phyloP scores from a whole-genome alignment of 2,329 filamentous ascomycete species.

The Penicillium sp. region DNA sequence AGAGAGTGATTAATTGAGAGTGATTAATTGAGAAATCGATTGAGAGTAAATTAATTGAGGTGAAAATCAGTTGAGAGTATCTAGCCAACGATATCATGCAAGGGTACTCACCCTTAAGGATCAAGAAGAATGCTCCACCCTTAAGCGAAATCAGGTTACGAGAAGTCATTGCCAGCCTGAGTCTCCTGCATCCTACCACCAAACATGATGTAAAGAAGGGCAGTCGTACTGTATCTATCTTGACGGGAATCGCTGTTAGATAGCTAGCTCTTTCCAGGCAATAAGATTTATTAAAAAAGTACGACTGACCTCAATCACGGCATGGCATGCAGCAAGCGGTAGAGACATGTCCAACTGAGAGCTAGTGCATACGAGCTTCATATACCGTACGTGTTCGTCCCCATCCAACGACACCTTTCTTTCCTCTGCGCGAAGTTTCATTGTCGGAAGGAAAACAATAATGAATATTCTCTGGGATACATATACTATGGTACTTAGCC shows the following conservation, averaged over 20 bases:
- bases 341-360: too few species aligned
- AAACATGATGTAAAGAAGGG: slow-evolving; percentile 3
- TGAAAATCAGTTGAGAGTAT: not conserved
- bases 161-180: slow-evolving; percentile 4
- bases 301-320: too few species aligned
- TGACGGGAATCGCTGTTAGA: slow-evolving; percentile 3
- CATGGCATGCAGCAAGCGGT: too few species aligned
- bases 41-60: too few species aligned
- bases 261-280: slow-evolving; percentile 5
- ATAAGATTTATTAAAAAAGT: slow-evolving; percentile 4
- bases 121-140: slow-evolving; percentile 1
- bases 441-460: not conserved
- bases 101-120: slow-evolving; percentile 1
- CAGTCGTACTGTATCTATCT: slow-evolving; percentile 1
- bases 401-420: too few species aligned
- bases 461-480: not conserved
- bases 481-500: not conserved
- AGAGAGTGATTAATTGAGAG: too few species aligned
- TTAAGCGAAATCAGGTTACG: slow-evolving; percentile 6
- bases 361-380: too few species aligned
- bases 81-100: slow-evolving; percentile 3
- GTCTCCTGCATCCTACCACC: slow-evolving; percentile 4
- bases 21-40: too few species aligned
- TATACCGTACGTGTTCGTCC: too few species aligned
- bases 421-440: not conserved